phyloP scores from a whole-genome alignment of 495 filamentous ascomycete genomes.

The Cercophora scortea region DNA sequence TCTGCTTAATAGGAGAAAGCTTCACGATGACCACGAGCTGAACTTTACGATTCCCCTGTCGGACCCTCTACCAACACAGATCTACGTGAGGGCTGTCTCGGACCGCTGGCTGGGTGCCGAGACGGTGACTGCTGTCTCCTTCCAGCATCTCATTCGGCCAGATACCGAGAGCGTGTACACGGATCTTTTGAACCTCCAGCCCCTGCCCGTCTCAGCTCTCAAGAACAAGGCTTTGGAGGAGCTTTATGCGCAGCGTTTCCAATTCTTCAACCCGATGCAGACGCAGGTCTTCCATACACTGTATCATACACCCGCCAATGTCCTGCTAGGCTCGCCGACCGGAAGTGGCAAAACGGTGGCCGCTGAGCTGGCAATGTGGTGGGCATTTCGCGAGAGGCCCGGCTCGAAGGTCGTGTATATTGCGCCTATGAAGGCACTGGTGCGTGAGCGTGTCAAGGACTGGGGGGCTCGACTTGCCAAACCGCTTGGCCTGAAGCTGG shows the following conservation, averaged over 20 bases:
- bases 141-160: conserved; percentile 94
- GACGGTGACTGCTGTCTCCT: conserved; percentile 87
- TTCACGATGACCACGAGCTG: conserved; percentile 90
- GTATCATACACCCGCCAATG: conserved; percentile 85
- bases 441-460: conserved; percentile 92
- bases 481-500: conserved; percentile 81
- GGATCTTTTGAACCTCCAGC: conserved; percentile 84
- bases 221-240: conserved; percentile 84
- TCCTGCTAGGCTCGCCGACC: conserved; percentile 92
- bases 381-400: conserved; percentile 92
- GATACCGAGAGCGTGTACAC: conserved; percentile 98
- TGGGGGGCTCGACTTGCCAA: conserved; percentile 79
- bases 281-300: conserved; percentile 95
- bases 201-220: conserved; percentile 77
- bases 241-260: conserved; percentile 79
- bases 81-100: conserved; percentile 89
- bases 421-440: conserved; percentile 97
- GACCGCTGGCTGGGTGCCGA: conserved; percentile 98
- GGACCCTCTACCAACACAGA: conserved; percentile 87
- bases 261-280: conserved; percentile 99
- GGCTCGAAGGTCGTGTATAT: conserved; percentile 99
- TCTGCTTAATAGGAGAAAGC: conserved; percentile 78
- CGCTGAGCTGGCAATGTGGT: conserved; percentile 98
- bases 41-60: conserved; percentile 96
- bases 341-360: conserved; percentile 97